Evolutionary conservation across 345 rosid species (phyloP).

Genomic region (Schrenkiella parvula): DNA sequence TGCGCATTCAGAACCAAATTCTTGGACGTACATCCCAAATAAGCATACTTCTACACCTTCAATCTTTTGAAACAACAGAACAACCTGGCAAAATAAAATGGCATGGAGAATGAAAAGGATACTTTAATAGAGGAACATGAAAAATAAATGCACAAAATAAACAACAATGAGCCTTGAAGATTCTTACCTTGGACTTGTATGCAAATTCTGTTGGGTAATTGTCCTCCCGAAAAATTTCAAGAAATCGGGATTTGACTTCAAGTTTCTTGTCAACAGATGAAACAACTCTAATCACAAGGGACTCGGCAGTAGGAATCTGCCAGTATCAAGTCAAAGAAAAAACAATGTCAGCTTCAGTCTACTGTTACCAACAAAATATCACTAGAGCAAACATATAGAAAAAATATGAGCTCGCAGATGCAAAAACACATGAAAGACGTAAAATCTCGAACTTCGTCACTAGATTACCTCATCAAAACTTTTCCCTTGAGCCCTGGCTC

Average conservation of each 20-base stretch:
- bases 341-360: constrained; percentile 11
- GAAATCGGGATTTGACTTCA: constrained; percentile 94
- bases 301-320: constrained; percentile 94
- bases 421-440: neutral
- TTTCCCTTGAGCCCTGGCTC: constrained; percentile 84
- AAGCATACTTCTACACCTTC: constrained; percentile 99
- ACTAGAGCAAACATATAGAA: constrained; percentile 5
- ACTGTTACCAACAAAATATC: constrained; percentile 1
- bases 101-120: neutral
- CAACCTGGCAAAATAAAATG: constrained; percentile 57
- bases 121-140: neutral
- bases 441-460: neutral
- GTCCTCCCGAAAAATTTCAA: constrained; percentile 92
- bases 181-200: constrained; percentile 85
- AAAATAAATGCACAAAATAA: neutral
- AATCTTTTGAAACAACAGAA: constrained; percentile 95
- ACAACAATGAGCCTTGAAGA: neutral
- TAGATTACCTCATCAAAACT: constrained; percentile 81
- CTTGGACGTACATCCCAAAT: constrained; percentile 99
- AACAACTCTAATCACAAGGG: constrained; percentile 96
- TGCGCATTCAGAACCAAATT: constrained; percentile 87
- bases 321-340: constrained; percentile 17
- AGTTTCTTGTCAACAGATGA: constrained; percentile 99
- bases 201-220: constrained; percentile 92
- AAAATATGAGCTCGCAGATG: neutral